Conservation (phyloP, 176 grass and related monocot genomes). For the Triticum dicoccoides region DNA sequence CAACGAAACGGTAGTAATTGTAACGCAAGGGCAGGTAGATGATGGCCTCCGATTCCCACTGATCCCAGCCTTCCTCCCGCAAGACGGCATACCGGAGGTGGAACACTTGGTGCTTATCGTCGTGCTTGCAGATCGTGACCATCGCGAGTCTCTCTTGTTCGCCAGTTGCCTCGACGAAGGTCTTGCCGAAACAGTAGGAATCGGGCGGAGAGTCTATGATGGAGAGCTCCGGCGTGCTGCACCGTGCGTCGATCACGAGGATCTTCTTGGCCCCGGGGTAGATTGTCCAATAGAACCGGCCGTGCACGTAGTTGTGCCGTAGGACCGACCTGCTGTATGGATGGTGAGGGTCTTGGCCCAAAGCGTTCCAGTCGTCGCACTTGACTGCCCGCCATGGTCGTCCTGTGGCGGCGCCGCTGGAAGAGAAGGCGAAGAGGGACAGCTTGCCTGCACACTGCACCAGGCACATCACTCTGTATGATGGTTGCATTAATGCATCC, state of each 20-base stretch:
- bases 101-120: too few species aligned
- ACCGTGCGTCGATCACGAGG: not conserved
- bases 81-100: too few species aligned
- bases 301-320: too few species aligned
- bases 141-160: not conserved
- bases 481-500: too few species aligned
- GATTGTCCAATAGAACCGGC: too few species aligned
- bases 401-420: not conserved
- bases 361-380: not conserved
- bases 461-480: not conserved
- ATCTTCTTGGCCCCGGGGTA: too few species aligned
- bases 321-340: too few species aligned
- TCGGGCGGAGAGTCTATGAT: not conserved
- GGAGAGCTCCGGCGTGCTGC: not conserved
- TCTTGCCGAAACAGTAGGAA: not conserved
- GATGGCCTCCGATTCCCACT: too few species aligned
- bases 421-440: not conserved
- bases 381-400: not conserved
- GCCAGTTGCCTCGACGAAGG: not conserved
- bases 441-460: not conserved
- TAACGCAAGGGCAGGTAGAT: too few species aligned
- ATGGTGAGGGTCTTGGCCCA: too few species aligned
- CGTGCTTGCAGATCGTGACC: not conserved
- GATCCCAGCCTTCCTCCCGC: too few species aligned
- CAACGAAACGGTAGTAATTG: not conserved